phyloP scores from a whole-genome alignment of 2,329 filamentous ascomycete genomes.

The Didymella arachidicola region DNA sequence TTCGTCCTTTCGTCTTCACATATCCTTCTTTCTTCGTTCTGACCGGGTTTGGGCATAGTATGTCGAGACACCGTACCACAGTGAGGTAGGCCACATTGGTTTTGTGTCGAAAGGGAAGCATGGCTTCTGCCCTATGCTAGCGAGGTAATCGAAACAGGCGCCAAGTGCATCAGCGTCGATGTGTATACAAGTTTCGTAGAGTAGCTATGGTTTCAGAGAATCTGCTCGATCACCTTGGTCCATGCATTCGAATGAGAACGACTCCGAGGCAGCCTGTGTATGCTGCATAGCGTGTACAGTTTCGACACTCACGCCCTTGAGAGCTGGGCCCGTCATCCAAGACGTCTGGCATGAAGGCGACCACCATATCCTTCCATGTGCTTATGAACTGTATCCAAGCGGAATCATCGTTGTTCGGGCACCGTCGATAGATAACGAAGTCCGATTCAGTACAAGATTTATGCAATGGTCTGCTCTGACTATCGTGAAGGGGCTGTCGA shows the following conservation, averaged over 20 bases:
- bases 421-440: background rate
- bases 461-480: background rate
- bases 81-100: background rate
- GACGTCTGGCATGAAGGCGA: background rate
- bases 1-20: background rate
- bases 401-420: background rate
- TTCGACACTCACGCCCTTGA: background rate
- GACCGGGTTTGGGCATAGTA: background rate
- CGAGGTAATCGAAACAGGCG: background rate
- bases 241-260: background rate
- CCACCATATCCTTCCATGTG: background rate
- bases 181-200: background rate
- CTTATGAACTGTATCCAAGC: background rate
- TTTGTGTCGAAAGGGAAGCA: background rate
- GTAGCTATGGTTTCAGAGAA: background rate
- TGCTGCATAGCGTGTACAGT: background rate
- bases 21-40: background rate
- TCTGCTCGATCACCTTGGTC: background rate
- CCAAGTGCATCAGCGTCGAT: background rate
- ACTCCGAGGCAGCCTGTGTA: background rate
- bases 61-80: background rate
- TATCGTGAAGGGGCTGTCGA: background rate
- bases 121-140: background rate
- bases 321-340: background rate
- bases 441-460: background rate